Evolutionary conservation across 805 yeast genomes (phyloP).

Genomic region (Starmerella bombicola): DNA sequence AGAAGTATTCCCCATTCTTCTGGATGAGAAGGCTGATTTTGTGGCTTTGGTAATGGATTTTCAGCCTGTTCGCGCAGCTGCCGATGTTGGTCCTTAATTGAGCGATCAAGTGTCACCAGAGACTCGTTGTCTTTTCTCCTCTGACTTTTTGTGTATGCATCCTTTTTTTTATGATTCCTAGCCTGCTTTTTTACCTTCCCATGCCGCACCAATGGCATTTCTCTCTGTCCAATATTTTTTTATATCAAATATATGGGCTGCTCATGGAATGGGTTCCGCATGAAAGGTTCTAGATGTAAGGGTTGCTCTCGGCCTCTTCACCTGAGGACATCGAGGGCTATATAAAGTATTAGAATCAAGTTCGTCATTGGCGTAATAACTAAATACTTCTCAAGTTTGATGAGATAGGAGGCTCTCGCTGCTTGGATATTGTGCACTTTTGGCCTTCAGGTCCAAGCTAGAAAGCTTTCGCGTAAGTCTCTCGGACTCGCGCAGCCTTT

Average conservation of each 20-base stretch:
- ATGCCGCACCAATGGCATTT: too few species aligned
- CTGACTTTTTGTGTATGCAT: neutral
- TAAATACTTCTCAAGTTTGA: too few species aligned
- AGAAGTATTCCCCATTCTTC: slow-evolving; percentile 3
- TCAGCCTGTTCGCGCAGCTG: neutral
- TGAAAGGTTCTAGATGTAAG: too few species aligned
- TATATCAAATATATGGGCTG: too few species aligned
- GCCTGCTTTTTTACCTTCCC: neutral
- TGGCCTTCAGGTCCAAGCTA: neutral
- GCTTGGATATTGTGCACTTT: too few species aligned
- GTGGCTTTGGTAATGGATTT: neutral
- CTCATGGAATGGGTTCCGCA: too few species aligned
- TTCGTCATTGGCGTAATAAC: too few species aligned
- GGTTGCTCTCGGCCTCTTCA: too few species aligned
- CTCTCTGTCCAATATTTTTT: too few species aligned
- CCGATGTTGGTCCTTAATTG: slow-evolving; percentile 2
- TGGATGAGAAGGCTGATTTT: neutral
- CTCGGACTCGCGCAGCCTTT: slow-evolving; percentile 12
- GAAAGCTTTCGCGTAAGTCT: slow-evolving; percentile 14
- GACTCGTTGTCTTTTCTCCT: slow-evolving; percentile 5
- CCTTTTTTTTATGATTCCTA: neutral
- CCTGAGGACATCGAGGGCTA: too few species aligned
- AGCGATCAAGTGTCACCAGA: neutral
- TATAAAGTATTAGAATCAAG: too few species aligned
- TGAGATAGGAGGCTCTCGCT: too few species aligned